Conservation (phyloP, 2,329 filamentous ascomycete genomes). For the Elsinoe necatrix region DNA sequence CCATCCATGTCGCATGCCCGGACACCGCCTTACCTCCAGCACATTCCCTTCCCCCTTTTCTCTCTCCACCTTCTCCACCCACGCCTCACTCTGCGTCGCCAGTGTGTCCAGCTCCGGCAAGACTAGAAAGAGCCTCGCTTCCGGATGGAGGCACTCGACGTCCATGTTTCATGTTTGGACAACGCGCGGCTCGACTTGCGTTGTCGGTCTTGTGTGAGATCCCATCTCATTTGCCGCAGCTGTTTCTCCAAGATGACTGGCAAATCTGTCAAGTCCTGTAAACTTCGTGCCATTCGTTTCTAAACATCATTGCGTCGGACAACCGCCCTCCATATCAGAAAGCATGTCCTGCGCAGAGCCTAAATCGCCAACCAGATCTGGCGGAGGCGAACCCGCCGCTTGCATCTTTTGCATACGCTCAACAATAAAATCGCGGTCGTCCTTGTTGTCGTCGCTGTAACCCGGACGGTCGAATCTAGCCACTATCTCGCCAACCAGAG, state of each 20-base stretch:
- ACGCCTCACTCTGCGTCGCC: conserved; percentile 36
- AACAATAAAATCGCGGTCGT: conserved; percentile 85
- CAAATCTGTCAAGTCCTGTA: too few relatives aligned
- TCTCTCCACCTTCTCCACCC: conserved; percentile 34
- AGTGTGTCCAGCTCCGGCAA: conserved; percentile 35
- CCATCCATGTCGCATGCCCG: conserved; percentile 34
- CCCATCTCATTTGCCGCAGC: not conserved
- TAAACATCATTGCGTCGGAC: conserved; percentile 49
- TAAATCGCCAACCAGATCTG: conserved; percentile 86
- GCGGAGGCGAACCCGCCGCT: conserved; percentile 80
- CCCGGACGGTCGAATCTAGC: conserved; percentile 72
- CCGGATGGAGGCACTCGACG: conserved; percentile 26
- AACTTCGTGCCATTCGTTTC: too few relatives aligned
- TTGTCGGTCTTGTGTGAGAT: not conserved
- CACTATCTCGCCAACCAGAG: conserved; percentile 77
- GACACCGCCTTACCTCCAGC: conserved; percentile 23
- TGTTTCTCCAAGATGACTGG: not conserved
- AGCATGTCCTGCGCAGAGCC: conserved; percentile 65
- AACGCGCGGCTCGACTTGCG: not conserved
- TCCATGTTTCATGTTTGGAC: conserved; percentile 24
- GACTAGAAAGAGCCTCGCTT: conserved; percentile 35
- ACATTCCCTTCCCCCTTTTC: conserved; percentile 20
- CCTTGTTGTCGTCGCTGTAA: conserved; percentile 73
- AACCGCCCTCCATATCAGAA: conserved; percentile 49
- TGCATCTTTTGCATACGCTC: conserved; percentile 99